phyloP scores from a whole-genome alignment of 208 protist species.

The Leishmania mexicana region DNA sequence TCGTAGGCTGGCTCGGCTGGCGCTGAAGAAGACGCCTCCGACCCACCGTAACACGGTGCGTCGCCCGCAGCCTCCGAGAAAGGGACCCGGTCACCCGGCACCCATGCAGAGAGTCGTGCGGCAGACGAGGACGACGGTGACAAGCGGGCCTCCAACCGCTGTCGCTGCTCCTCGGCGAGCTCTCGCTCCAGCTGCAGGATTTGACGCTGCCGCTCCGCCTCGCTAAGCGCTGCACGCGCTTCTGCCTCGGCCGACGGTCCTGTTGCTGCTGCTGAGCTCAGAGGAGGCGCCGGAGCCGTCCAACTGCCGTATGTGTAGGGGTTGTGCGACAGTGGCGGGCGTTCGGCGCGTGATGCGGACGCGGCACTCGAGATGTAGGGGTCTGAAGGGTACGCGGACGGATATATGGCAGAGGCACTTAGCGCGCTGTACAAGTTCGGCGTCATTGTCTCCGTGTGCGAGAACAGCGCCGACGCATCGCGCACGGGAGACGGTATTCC shows the following conservation, averaged over 20 bases:
- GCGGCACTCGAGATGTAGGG: not conserved
- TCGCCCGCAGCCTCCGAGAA: not conserved
- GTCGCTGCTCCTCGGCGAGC: conserved; percentile 30
- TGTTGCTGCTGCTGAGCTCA: not conserved
- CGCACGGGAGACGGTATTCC: conserved; percentile 16
- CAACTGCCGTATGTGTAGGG: conserved; percentile 3
- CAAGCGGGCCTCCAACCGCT: conserved; percentile 23
- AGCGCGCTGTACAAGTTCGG: conserved; percentile 19
- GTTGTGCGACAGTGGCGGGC: not conserved
- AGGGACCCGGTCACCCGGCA: not conserved
- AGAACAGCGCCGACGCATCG: not conserved
- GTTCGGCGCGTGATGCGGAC: not conserved
- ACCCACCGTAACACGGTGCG: not conserved
- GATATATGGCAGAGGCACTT: conserved; percentile 5
- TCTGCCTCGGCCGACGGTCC: not conserved
- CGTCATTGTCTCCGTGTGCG: not conserved
- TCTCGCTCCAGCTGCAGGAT: conserved; percentile 29
- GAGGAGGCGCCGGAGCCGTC: not conserved
- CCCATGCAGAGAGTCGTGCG: not conserved
- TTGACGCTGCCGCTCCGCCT: conserved; percentile 28
- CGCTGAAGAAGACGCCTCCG: conserved; percentile 2
- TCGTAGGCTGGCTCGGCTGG: not conserved
- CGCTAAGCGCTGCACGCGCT: not conserved
- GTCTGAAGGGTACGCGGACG: conserved; percentile 10
- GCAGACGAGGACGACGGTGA: not conserved